Evolutionary conservation across 2,329 filamentous ascomycete genomes (phyloP), one percentile per base, ranked within the genome.

Genomic region (Magnaporthiopsis poae): DNA sequence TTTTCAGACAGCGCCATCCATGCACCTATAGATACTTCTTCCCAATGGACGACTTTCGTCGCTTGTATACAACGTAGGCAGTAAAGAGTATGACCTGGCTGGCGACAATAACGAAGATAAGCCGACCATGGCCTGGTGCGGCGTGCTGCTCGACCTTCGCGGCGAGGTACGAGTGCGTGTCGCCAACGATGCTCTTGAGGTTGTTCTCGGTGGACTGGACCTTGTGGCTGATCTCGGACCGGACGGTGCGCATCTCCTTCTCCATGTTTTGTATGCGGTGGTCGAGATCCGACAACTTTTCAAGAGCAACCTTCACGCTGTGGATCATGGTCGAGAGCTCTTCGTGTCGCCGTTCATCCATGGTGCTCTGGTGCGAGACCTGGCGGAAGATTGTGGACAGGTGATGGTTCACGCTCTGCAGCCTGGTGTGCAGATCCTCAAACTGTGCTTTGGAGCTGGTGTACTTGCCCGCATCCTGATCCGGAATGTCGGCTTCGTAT

Each of bases 1-100:
- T 9, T n/a, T 56, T 25, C 3, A 61, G 60, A 33, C 15, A 31
- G 11, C 13, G 11, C 13, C 7, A 18, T 3, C 27, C 5, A 25
- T 63, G n/a, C 60, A 11, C 35, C 59, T 67, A 96, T 75, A 96
- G 79, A 77, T 92, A 97, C 80, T 97, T 97, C 84, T 96, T 96
- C n/a, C 91, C 91, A 76, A 87, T 86, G 69, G 82, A 87, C 59
- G 85, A 82, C 78, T 89, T 86, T 74, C 89, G 88, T 72, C 87
- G 85, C 84, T 96, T 96, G 79, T 96, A 96, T 68, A 88, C 75
- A 56, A 91, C 76, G 74, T 93, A 96, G 0, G 82, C 84, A 2
- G 78, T 86, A 0, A 86, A 86, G 39, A 96, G 80, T 70, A 92
- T 13, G 63, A 90, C 74, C 78, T 97, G 92, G 69, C 91, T 86